These are phyloP conservation scores for Rhodotorula sp. DNA, from an alignment of 1,284 basidiomycete species.

Conservation along the genomic window DNA sequence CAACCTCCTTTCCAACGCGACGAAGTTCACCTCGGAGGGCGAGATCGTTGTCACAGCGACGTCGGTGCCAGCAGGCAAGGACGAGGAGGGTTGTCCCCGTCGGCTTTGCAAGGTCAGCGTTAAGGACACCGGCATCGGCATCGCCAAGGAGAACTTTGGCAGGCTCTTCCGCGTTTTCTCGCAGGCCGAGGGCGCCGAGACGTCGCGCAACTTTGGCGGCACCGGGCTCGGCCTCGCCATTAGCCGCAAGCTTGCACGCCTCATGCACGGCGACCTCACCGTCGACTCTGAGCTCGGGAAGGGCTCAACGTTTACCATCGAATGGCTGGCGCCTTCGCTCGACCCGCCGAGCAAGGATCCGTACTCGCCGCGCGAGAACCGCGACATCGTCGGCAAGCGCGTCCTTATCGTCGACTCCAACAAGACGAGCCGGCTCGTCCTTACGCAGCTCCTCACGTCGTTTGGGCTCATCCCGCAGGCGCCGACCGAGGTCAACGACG, in stretches of 20 bases:
- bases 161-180: conserved; percentile 41
- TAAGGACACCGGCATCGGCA: conserved; percentile 41
- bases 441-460: conserved; percentile 29
- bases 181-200: conserved; percentile 38
- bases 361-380: conserved; percentile 26
- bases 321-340: conserved; percentile 17
- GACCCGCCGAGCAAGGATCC: conserved; percentile 13
- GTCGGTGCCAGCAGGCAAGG: neutral
- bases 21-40: conserved; percentile 37
- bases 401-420: conserved; percentile 39
- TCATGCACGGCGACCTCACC: conserved; percentile 40
- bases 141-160: conserved; percentile 39
- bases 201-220: conserved; percentile 37
- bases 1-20: conserved; percentile 36
- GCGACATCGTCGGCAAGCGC: conserved; percentile 35
- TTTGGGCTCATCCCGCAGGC: conserved; percentile 23
- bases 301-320: conserved; percentile 42
- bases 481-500: conserved; percentile 10
- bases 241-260: conserved; percentile 36
- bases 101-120: conserved; percentile 27
- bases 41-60: conserved; percentile 36
- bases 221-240: conserved; percentile 43
- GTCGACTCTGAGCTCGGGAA: conserved; percentile 40
- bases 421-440: conserved; percentile 22
- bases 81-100: neutral